Conservation (phyloP, 1,284 basidiomycete genomes). For the Tetrapyrgos nigripes region DNA sequence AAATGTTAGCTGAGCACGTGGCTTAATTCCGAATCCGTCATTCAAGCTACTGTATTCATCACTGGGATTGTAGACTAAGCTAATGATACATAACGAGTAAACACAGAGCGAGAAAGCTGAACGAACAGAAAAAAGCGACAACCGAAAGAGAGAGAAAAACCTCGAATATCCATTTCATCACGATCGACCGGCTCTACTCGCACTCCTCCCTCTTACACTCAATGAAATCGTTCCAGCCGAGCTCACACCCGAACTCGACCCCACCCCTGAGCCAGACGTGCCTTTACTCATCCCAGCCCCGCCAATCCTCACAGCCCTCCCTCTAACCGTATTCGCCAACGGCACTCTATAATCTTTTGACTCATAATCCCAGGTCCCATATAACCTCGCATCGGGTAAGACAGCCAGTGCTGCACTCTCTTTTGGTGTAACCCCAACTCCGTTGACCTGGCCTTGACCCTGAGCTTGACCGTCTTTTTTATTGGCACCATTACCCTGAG, state of each 20-base stretch:
- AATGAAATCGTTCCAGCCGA: constrained; percentile 10
- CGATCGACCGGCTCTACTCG: constrained; percentile 3
- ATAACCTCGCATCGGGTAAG: constrained; percentile 72
- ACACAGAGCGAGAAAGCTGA: no score
- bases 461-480: constrained; percentile 48
- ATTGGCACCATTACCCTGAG: constrained; percentile 32
- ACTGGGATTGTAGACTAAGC: no score
- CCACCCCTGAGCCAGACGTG: neutral
- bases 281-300: constrained; percentile 23
- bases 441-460: constrained; percentile 35
- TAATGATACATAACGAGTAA: no score
- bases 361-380: constrained; percentile 80
- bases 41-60: no score
- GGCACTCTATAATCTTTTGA: constrained; percentile 65
- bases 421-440: constrained; percentile 28
- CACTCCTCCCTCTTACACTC: neutral
- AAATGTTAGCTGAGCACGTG: neutral
- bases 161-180: no score
- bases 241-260: neutral
- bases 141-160: no score
- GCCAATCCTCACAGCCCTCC: constrained; percentile 28
- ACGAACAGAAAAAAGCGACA: no score
- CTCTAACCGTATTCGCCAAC: constrained; percentile 28
- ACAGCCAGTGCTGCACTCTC: constrained; percentile 39
- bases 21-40: no score